Base-by-base conservation (phyloP, 441 rosid species). In the Euphorbia schlechtendalii region DNA sequence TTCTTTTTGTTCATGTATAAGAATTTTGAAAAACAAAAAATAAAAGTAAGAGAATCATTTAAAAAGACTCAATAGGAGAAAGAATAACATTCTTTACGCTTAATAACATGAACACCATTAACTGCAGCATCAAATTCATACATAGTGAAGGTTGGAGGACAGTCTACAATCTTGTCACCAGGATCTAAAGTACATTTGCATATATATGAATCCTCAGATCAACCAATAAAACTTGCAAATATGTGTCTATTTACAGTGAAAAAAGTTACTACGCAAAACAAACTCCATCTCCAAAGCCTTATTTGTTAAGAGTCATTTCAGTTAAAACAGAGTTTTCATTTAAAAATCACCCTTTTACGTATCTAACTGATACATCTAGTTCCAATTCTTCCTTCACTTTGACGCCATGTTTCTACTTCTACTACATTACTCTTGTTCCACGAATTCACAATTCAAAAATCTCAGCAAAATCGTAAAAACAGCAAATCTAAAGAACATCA, bases 341-440 rank as follows among this genome's bases (percentile, higher is more conserved):
- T 8, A 24, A 13, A 41, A 24, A 60, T 21, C 5, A 32, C 36
- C 36, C 3, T 7, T 32, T 17, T 15, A 1, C 15, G 0, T n/a
- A 17, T 5, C 4, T 61, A 45, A 28, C 13, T 13, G 71, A 90
- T 97, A 69, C 92, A 89, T 67, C 98, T 86, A 46, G 94, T 93
- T 64, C 98, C 95, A 10, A 90, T 90, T 78, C 88, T 85, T 69
- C 98, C 97, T 80, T 90, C 97, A 56, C 87, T 74, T 73, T 93
- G 97, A 75, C 96, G 86, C 98, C 98, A 90, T 28, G 97, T 90
- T 84, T 90, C 97, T 41, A 93, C 88, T 82, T 93, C 97, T 77
- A 93, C 75, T 28, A 93, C 96, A 77, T 93, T 96, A 70, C 97
- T 83, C 97, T 97, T 90, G 69, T 22, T 65, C 69, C 69, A 79